Evolutionary conservation across 768 basidiomycete genomes (phyloP), one percentile per base, ranked within the genome.

Genomic region (Leccinum subgranulosum): DNA sequence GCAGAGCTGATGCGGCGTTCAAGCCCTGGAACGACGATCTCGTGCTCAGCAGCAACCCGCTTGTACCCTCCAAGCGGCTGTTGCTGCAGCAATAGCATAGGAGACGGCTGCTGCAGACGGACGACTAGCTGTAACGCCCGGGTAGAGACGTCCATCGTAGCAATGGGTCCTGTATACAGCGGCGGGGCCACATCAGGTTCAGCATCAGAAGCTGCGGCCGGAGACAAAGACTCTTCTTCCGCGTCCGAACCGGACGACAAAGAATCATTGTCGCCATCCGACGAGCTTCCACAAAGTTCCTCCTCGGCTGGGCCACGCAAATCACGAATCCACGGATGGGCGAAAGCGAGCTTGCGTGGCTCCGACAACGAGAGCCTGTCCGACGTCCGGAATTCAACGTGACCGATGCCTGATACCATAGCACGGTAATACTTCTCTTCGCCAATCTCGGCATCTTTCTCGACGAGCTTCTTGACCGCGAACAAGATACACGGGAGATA

Each of bases 261-360:
- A 1, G 48, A 29, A 9, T 33, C 31, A 6, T 47, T 29, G 0
- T 34, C 41, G 3, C 25, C 17, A n/a, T 51, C 53, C 0, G 9
- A 15, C 4, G 15, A 10, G 15, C 25, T n/a, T 28, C 45, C 25
- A 51, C 29, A 19, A 10, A 3, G 11, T 19, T 29, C 43, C 14
- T 34, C 14, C 3, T 55, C 58, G 1, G 36, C 41, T 7, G 58
- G 47, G 8, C 28, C 51, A 1, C 25, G n/a, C 3, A 64, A 28
- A 29, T 52, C 45, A 15, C 63, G 54, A 39, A 64, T 33, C 63
- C 63, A 64, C 1, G 62, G 63, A 47, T 57, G 51, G 10, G 57
- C 46, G 11, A 60, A 19, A 45, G 49, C 17, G 10, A 62, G 23
- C 27, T 45, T 53, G 15, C 33, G 46, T 3, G 53, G 41, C 11